Conservation (phyloP, 768 basidiomycete genomes). For the Clavulina sp. region DNA sequence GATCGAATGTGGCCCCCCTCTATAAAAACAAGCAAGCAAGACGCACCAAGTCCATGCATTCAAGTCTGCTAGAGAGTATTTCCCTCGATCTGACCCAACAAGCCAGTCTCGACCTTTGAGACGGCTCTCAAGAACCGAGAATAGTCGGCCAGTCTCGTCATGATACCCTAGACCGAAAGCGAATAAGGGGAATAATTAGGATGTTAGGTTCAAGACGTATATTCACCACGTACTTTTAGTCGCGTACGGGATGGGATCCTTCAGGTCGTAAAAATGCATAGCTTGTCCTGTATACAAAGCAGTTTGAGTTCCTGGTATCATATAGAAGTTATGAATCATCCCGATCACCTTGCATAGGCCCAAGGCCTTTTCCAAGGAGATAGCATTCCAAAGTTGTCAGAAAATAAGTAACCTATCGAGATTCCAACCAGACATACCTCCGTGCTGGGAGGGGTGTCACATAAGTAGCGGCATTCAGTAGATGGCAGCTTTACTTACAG, state of each 20-base stretch:
- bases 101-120: slow-evolving; percentile 62
- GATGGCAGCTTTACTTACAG: slow-evolving; percentile 14
- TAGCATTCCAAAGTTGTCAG: too few relatives aligned
- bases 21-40: neutral
- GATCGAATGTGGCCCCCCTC: neutral
- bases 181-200: slow-evolving; percentile 34
- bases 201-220: slow-evolving; percentile 18
- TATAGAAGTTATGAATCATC: neutral
- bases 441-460: slow-evolving; percentile 31
- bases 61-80: slow-evolving; percentile 53
- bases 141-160: slow-evolving; percentile 70
- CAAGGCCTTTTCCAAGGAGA: slow-evolving; percentile 25
- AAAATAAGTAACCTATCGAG: slow-evolving; percentile 22
- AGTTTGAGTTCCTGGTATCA: neutral
- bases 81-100: slow-evolving; percentile 54
- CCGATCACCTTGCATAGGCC: slow-evolving; percentile 4
- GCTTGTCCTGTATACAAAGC: slow-evolving; percentile 22
- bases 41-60: slow-evolving; percentile 47
- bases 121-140: slow-evolving; percentile 64
- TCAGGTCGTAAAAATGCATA: slow-evolving; percentile 53
- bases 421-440: slow-evolving; percentile 28
- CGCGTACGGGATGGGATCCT: slow-evolving; percentile 26
- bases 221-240: neutral
- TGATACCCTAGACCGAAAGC: slow-evolving; percentile 29
- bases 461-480: neutral